Conservation (phyloP, 805 yeast species). For the Yarrowia sp. region DNA sequence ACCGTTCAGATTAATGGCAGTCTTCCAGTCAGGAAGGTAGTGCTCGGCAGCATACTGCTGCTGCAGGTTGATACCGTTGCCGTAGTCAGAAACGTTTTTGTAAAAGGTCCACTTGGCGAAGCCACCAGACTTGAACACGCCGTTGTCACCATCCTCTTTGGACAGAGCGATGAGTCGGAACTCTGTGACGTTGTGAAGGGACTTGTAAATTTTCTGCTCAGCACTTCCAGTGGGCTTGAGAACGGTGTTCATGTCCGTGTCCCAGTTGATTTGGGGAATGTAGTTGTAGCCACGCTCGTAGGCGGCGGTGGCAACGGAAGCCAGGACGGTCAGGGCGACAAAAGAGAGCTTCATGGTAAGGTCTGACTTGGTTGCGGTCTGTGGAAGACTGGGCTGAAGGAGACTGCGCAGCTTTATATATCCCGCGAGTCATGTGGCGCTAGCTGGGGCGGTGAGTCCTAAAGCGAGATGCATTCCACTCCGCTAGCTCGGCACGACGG, state of each 20-base stretch:
- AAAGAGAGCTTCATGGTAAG: background rate
- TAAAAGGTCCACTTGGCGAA: background rate
- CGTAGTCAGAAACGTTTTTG: background rate
- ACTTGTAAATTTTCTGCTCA: background rate
- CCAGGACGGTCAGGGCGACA: background rate
- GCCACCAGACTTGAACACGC: too few species aligned
- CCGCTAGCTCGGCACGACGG: too few species aligned
- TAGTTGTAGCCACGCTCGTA: background rate
- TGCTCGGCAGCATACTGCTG: background rate
- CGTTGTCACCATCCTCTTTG: too few species aligned
- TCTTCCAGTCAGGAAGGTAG: background rate
- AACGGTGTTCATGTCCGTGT: background rate
- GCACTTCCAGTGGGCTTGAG: background rate
- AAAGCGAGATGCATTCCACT: too few species aligned
- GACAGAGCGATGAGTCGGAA: too few species aligned
- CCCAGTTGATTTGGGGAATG: background rate
- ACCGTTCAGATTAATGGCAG: background rate
- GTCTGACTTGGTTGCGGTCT: too few species aligned
- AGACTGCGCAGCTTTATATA: too few species aligned
- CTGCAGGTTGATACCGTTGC: background rate
- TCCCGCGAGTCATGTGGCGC: too few species aligned
- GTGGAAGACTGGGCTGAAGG: too few species aligned
- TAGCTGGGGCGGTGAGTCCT: too few species aligned
- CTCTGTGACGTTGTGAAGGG: background rate
- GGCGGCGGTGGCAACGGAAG: background rate